phyloP scores from a whole-genome alignment of 2,329 filamentous ascomycete species.

The Aspergillus fijiensis region DNA sequence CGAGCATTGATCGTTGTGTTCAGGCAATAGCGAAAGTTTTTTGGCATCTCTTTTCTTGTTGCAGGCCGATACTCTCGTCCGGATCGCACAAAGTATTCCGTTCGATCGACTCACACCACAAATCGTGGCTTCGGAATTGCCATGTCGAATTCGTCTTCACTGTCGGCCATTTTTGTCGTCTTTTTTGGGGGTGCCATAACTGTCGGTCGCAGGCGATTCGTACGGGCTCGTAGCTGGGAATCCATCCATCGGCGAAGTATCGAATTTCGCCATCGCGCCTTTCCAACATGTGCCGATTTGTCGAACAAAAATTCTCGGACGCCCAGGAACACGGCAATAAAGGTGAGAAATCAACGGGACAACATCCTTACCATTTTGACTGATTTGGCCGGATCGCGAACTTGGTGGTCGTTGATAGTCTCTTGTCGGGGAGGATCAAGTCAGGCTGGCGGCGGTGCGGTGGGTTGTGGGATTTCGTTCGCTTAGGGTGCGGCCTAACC shows the following conservation, averaged over 20 bases:
- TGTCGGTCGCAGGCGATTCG: background rate
- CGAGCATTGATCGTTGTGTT: background rate
- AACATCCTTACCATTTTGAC: constrained; percentile 49
- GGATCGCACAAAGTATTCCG: background rate
- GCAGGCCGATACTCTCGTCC: background rate
- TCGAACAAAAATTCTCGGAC: constrained; percentile 23
- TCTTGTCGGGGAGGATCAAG: constrained; percentile 40
- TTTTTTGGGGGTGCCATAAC: background rate
- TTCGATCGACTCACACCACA: background rate
- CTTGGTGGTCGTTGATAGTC: constrained; percentile 44
- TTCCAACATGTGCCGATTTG: constrained; percentile 5
- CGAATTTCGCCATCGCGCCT: constrained; percentile 2
- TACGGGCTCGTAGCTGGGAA: background rate
- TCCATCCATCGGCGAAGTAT: constrained; percentile 1
- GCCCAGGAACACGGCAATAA: constrained; percentile 25
- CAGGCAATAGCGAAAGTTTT: background rate
- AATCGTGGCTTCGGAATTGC: background rate
- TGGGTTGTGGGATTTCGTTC: constrained; percentile 48
- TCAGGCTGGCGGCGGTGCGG: constrained; percentile 33
- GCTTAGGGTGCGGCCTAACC: constrained; percentile 41
- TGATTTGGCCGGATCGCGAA: constrained; percentile 47
- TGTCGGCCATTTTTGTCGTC: background rate
- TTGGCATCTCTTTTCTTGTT: background rate
- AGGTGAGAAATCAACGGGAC: constrained; percentile 18
- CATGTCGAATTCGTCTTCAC: background rate